phyloP scores from a whole-genome alignment of 1,284 basidiomycete species.

The Trichosporon sp. region DNA sequence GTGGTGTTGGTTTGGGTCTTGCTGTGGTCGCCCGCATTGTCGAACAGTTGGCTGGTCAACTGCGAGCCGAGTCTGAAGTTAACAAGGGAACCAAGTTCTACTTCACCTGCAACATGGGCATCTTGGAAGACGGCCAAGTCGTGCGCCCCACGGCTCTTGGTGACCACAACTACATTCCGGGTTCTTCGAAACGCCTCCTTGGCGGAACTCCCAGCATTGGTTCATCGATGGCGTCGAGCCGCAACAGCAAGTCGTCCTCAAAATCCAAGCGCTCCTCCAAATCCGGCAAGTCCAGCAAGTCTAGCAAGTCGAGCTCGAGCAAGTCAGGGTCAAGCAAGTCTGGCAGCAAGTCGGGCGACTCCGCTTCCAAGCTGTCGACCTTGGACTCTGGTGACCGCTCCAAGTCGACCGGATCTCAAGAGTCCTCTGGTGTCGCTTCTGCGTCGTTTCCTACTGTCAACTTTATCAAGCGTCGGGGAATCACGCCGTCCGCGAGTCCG shows the following conservation, averaged over 20 bases:
- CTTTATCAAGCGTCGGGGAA: not conserved
- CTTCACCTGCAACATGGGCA: conserved; percentile 50
- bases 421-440: not conserved
- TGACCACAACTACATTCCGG: not conserved
- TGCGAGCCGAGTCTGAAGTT: conserved; percentile 74
- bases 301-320: conserved; percentile 3
- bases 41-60: conserved; percentile 75
- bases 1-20: conserved; percentile 65
- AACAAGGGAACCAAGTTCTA: conserved; percentile 70
- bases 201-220: not conserved
- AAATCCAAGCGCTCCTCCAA: conserved; percentile 5
- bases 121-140: conserved; percentile 6
- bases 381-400: conserved; percentile 22
- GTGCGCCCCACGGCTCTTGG: not conserved
- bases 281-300: conserved; percentile 9
- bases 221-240: not conserved
- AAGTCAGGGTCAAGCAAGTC: conserved; percentile 20
- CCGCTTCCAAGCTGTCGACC: not conserved
- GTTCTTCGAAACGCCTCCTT: not conserved
- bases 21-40: conserved; percentile 82
- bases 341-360: conserved; percentile 17
- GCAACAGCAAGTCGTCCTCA: not conserved
- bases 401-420: conserved; percentile 4
- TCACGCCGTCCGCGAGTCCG: conserved; percentile 5
- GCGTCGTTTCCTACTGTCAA: not conserved